Conservation (phyloP, 2,329 filamentous ascomycete genomes). For the Chrysosporium queenslandicum region DNA sequence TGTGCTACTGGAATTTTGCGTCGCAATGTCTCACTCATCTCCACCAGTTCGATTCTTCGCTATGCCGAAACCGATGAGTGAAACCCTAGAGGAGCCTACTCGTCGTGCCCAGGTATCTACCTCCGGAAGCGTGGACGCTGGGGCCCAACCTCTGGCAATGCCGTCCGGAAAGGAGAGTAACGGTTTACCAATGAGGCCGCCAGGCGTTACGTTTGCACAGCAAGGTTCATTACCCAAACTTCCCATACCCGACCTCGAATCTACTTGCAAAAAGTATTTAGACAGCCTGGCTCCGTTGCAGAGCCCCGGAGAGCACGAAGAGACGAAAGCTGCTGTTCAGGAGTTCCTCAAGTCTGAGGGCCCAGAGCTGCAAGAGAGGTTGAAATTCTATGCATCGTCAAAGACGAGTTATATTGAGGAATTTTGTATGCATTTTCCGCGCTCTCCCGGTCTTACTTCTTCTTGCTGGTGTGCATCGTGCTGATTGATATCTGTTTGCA, state of each 20-base stretch:
- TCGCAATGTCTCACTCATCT: conserved; percentile 48
- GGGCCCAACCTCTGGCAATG: neutral
- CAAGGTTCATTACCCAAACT: conserved; percentile 86
- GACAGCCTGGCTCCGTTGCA: conserved; percentile 73
- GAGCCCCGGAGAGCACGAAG: conserved; percentile 65
- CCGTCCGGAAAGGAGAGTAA: conserved; percentile 29
- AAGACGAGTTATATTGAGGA: conserved; percentile 97
- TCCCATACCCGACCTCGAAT: conserved; percentile 79
- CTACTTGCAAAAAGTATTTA: conserved; percentile 69
- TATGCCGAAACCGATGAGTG: conserved; percentile 61
- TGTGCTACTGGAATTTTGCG: neutral
- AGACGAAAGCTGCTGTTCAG: conserved; percentile 67
- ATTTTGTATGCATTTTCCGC: conserved; percentile 93
- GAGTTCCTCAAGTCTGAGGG: conserved; percentile 78
- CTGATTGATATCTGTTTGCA: neutral
- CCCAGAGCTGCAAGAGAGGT: conserved; percentile 71
- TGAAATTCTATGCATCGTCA: conserved; percentile 80
- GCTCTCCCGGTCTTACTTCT: conserved; percentile 29
- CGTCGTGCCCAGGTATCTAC: conserved; percentile 15
- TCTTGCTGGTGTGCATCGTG: neutral
- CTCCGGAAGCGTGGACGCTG: neutral
- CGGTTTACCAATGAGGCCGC: conserved; percentile 43
- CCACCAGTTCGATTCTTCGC: conserved; percentile 62
- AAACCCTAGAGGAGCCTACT: conserved; percentile 47
- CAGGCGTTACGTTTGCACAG: conserved; percentile 75